A percentile compares a stretch with the other conserved stretches of the same genome.
phyloP scores from a whole-genome alignment of 2,329 filamentous ascomycete genomes.

The Aspergillus persii region DNA sequence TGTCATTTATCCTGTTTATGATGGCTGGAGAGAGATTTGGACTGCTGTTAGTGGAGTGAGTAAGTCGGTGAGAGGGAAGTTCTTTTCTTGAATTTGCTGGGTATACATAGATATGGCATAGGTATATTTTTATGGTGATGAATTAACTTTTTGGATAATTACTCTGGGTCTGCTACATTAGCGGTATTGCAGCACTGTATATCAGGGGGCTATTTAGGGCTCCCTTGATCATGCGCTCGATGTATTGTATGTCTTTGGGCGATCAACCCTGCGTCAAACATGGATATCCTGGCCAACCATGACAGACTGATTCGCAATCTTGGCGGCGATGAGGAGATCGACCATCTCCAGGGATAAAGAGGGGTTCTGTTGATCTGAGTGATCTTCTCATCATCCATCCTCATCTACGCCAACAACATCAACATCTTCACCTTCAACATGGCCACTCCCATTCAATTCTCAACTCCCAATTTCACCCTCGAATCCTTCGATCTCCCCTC shows the following conservation, averaged over 20 bases:
- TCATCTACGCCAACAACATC: not conserved
- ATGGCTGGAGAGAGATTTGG: slow-evolving; percentile 45
- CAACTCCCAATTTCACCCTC: slow-evolving; percentile 15
- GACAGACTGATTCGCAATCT: not conserved
- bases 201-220: too few species aligned
- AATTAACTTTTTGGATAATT: too few species aligned
- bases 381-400: not conserved
- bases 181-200: too few species aligned
- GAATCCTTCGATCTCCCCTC: slow-evolving; percentile 41
- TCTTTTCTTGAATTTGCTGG: not conserved
- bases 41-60: slow-evolving; percentile 2
- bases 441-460: not conserved
- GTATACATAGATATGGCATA: too few species aligned
- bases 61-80: not conserved
- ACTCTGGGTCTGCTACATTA: too few species aligned
- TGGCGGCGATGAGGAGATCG: not conserved
- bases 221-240: too few species aligned
- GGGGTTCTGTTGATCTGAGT: not conserved
- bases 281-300: not conserved
- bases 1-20: slow-evolving; percentile 49
- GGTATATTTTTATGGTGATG: too few species aligned
- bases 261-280: too few species aligned
- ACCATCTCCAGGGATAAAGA: not conserved
- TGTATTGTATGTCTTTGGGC: too few species aligned
- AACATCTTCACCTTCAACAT: not conserved